Evolutionary conservation across 108 stramenopile species (phyloP), one percentile per base, ranked within the genome.

Genomic region (Halocafeteria seosinensis): DNA sequence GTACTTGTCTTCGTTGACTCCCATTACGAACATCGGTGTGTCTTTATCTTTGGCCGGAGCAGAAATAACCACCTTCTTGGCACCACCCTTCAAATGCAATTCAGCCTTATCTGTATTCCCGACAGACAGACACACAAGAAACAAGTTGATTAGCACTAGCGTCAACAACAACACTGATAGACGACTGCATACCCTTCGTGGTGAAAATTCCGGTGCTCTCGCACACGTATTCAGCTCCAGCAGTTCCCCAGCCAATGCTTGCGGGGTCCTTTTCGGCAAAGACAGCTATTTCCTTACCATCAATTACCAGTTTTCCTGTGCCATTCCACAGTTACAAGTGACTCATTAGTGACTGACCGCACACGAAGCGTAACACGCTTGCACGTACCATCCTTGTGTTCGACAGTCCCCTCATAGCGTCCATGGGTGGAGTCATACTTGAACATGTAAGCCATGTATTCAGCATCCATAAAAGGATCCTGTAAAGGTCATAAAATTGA

Each of bases 21-120:
- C 95, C 85, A 91, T 85, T 36, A 96, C 95, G 61, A 94, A 93
- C 95, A 94, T 96, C 68, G 95, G 95, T 30, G 91, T 90, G 79
- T 92, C 91, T 9, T 68, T 78, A 78, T 93, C 91, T 11, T 69
- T 80, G 27, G 91, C 88, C 23, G 95, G 94, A 36, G 95, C 95
- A 50, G 88, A 90, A 76, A 96, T 88, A 67, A 96, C 74, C 55
- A 96, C 95, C 84, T 95, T 95, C 85, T 90, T 92, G 65, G 91
- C 91, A 23, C 94, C 94, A 57, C 91, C 95, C 23, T 66, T 55
- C 70, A 91, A 63, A 83, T 96, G 95, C 24, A 64, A 67, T 32
- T 72, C 67, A 24, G 92, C 92, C 64, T 73, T 82, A 34, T 87
- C 90, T 2, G 17, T 21, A n/a, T n/a, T n/a, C n/a, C n/a, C n/a